These are phyloP conservation scores for Rugosomyces carneus DNA, from an alignment of 1,284 basidiomycete species.

Conservation along the genomic window DNA sequence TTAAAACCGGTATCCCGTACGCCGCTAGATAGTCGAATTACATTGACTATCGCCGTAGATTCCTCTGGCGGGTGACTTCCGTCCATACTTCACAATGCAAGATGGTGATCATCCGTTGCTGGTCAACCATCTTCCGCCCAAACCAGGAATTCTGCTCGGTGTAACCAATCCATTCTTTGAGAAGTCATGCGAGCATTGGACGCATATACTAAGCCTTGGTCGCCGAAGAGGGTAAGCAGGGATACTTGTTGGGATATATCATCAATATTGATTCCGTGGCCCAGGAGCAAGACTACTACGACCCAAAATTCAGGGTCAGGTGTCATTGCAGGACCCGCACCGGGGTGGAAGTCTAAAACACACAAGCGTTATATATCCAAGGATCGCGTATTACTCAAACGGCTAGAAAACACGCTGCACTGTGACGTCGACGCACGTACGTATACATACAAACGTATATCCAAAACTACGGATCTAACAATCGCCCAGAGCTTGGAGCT, in stretches of 20 bases:
- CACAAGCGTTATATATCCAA: slow-evolving; percentile 86
- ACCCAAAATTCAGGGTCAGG: slow-evolving; percentile 16
- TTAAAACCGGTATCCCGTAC: slow-evolving; percentile 65
- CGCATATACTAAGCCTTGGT: slow-evolving; percentile 76
- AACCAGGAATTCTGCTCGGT: slow-evolving; percentile 79
- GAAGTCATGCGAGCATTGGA: slow-evolving; percentile 87
- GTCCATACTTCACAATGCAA: slow-evolving; percentile 95
- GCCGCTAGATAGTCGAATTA: background rate
- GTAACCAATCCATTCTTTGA: slow-evolving; percentile 96
- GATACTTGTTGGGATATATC: background rate
- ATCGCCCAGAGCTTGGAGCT: slow-evolving; percentile 47
- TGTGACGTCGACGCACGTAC: slow-evolving; percentile 47
- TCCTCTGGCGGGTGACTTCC: slow-evolving; percentile 78
- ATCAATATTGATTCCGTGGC: background rate
- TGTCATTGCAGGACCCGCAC: slow-evolving; percentile 43
- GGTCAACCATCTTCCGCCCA: slow-evolving; percentile 81
- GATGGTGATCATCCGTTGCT: slow-evolving; percentile 77
- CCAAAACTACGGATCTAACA: background rate
- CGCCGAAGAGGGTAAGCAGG: slow-evolving; percentile 34
- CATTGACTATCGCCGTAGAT: slow-evolving; percentile 41
- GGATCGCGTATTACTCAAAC: slow-evolving; percentile 68
- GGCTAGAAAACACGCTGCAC: slow-evolving; percentile 52
- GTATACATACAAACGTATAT: slow-evolving; percentile 27
- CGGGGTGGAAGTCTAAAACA: slow-evolving; percentile 73
- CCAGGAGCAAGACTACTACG: no score